Conservation (phyloP, 2,329 filamentous ascomycete genomes). For the Elsinoe perseae region DNA sequence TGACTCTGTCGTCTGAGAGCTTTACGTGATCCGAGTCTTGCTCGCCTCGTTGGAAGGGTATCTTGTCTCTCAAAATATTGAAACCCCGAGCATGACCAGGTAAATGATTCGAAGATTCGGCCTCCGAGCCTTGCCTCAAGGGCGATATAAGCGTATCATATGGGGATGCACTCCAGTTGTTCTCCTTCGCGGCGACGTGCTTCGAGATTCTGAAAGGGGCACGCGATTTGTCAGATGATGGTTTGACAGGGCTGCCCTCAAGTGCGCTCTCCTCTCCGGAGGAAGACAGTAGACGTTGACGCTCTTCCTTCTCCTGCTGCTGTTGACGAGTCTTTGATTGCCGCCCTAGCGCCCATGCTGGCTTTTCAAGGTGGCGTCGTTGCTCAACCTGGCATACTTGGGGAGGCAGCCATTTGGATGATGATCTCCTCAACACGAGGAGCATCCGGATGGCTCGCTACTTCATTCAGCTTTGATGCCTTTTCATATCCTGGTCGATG, state of each 20-base stretch:
- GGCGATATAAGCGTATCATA: not conserved
- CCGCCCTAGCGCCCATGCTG: not conserved
- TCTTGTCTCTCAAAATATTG: not conserved
- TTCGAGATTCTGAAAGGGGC: not conserved
- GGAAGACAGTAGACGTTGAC: no score
- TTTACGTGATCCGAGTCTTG: not conserved
- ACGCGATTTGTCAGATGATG: not conserved
- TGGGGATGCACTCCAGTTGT: not conserved
- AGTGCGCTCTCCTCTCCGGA: no score
- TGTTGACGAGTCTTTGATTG: not conserved
- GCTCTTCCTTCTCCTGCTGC: not conserved
- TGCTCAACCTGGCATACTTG: not conserved
- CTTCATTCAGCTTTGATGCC: not conserved
- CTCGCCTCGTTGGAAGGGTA: not conserved
- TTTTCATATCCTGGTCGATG: not conserved
- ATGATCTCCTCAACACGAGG: not conserved
- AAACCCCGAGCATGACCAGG: not conserved
- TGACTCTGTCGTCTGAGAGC: not conserved
- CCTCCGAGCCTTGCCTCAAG: not conserved
- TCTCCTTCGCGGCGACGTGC: not conserved
- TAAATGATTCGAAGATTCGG: not conserved
- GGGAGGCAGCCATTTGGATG: not conserved
- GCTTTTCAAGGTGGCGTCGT: not conserved
- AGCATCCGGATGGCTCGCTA: not conserved
- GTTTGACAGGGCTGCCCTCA: no score